Percentiles rank a stretch among this genome's conserved stretches.
Conservation (phyloP, 306 rosid species). For the Cucurbita ficifolia region DNA sequence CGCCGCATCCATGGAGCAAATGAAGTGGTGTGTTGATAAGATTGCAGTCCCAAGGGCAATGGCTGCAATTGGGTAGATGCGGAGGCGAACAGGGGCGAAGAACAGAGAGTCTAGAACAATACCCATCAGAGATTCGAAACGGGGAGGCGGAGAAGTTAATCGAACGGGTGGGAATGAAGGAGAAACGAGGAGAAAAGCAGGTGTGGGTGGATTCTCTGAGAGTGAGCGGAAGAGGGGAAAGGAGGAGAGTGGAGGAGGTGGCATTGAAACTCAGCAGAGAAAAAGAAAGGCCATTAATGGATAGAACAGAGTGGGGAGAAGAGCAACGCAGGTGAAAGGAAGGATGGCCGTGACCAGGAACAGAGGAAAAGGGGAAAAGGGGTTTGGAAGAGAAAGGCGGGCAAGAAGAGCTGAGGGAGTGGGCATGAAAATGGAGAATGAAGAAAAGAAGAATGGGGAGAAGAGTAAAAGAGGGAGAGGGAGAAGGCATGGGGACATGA, state of each 20-base stretch:
- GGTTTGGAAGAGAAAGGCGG: conserved; percentile 50
- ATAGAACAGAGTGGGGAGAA: conserved; percentile 29
- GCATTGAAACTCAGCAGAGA: conserved; percentile 43
- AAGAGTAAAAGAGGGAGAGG: neutral
- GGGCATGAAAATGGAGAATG: neutral
- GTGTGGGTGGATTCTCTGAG: neutral
- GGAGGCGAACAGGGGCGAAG: conserved; percentile 56
- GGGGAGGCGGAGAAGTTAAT: conserved; percentile 55
- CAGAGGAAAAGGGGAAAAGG: conserved; percentile 56
- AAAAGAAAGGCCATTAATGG: conserved; percentile 53
- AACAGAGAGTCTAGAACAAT: conserved; percentile 46
- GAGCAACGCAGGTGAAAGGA: conserved; percentile 57
- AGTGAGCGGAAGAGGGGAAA: conserved; percentile 28
- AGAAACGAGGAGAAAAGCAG: conserved; percentile 20
- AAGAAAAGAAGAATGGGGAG: conserved; percentile 1
- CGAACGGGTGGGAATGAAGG: conserved; percentile 32
- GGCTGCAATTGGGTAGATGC: conserved; percentile 39
- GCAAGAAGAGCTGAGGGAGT: neutral
- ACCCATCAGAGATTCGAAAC: conserved; percentile 37
- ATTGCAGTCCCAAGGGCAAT: conserved; percentile 62
- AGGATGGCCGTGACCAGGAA: conserved; percentile 83
- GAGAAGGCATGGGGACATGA: conserved; percentile 17
- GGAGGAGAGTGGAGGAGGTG: conserved; percentile 36
- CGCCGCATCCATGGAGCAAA: conserved; percentile 39
- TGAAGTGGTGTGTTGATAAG: conserved; percentile 43